These are phyloP conservation scores for Scutellaria galericulata DNA, from an alignment of 257 asterid species.

Conservation along the genomic window DNA sequence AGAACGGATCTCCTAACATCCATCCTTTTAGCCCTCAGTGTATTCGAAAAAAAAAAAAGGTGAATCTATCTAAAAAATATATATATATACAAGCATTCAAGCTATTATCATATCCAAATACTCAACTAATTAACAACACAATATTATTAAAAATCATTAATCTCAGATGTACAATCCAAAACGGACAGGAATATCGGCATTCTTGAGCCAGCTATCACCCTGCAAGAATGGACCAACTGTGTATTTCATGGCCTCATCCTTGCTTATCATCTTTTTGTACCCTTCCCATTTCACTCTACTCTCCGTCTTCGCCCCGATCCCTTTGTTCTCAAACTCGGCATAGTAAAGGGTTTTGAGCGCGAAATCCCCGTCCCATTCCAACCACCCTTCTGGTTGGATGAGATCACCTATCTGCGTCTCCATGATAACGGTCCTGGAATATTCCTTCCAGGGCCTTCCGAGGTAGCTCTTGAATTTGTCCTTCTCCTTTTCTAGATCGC, in stretches of 20 bases:
- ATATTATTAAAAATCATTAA: no score
- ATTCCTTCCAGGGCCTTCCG: not conserved
- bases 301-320: not conserved
- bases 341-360: not conserved
- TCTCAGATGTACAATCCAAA: not conserved
- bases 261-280: not conserved
- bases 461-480: not conserved
- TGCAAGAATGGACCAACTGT: constrained; percentile 11
- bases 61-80: no score
- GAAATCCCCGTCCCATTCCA: not conserved
- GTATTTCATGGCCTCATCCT: not conserved
- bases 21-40: no score
- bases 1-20: no score
- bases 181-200: not conserved
- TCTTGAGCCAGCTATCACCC: constrained; percentile 4
- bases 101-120: no score
- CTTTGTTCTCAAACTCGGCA: constrained; percentile 6
- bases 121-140: no score
- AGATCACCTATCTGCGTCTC: constrained; percentile 15
- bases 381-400: not conserved
- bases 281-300: constrained; percentile 5
- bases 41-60: no score
- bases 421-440: constrained; percentile 15
- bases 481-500: not conserved
- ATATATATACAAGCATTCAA: no score